phyloP scores from a whole-genome alignment of 805 yeast species.

The Tetrapisispora iriomotensis region DNA sequence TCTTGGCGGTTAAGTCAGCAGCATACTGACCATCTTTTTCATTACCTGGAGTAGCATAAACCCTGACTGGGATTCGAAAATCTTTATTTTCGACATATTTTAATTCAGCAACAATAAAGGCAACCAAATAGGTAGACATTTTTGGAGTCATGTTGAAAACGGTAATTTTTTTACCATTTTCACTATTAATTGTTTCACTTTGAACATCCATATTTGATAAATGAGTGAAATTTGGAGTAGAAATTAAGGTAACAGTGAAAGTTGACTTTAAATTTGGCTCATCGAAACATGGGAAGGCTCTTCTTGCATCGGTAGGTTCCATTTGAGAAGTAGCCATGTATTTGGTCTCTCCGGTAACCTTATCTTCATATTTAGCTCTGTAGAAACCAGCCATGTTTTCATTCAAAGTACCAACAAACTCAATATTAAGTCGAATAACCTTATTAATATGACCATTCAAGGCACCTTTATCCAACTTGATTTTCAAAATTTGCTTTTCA shows the following conservation, averaged over 20 bases:
- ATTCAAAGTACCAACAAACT: constrained; percentile 55
- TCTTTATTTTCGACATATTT: constrained; percentile 57
- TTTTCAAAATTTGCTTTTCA: constrained; percentile 52
- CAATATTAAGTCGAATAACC: constrained; percentile 34
- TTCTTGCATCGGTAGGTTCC: constrained; percentile 80
- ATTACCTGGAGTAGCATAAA: constrained; percentile 71
- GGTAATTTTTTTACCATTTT: constrained; percentile 43
- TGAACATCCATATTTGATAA: constrained; percentile 63
- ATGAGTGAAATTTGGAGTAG: constrained; percentile 45
- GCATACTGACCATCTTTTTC: constrained; percentile 63
- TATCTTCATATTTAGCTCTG: constrained; percentile 51
- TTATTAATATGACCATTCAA: constrained; percentile 44
- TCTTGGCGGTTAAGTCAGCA: constrained; percentile 65
- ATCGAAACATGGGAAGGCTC: constrained; percentile 82
- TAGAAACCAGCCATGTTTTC: constrained; percentile 80
- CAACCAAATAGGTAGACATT: constrained; percentile 80
- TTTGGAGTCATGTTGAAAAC: constrained; percentile 65
- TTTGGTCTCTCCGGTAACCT: constrained; percentile 51
- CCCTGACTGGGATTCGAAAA: constrained; percentile 67
- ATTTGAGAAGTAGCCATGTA: constrained; percentile 77
- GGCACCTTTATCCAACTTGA: neutral
- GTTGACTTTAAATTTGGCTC: constrained; percentile 75
- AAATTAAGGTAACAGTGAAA: constrained; percentile 53
- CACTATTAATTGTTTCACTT: constrained; percentile 31
- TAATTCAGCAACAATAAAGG: constrained; percentile 74